These are phyloP conservation scores for Cucurbita maxima DNA, from an alignment of 306 rosid genomes.

Conservation along the genomic window DNA sequence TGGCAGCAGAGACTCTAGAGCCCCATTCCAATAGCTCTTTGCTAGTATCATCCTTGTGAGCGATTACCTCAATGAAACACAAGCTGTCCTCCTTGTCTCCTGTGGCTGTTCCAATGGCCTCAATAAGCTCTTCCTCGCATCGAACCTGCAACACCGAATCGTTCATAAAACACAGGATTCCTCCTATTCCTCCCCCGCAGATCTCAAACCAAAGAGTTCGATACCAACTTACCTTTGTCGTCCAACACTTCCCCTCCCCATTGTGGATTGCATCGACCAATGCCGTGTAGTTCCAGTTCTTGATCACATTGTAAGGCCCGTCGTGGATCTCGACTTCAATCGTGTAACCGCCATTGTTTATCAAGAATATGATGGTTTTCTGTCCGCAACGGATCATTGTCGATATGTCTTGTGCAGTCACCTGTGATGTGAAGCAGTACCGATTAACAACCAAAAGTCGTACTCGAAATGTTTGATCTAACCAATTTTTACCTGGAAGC, in stretches of 20 bases:
- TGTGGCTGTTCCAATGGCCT: slow-evolving; percentile 32
- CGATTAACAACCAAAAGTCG: background rate
- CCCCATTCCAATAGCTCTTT: slow-evolving; percentile 58
- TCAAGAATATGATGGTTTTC: slow-evolving; percentile 41
- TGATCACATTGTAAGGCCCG: slow-evolving; percentile 54
- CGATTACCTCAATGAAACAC: slow-evolving; percentile 51
- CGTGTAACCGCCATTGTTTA: slow-evolving; percentile 59
- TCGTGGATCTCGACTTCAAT: slow-evolving; percentile 63
- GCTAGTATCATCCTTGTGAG: slow-evolving; percentile 55
- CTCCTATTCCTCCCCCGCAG: background rate
- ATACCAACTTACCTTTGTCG: slow-evolving; percentile 34
- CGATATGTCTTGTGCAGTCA: slow-evolving; percentile 51
- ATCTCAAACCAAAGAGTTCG: too few relatives aligned
- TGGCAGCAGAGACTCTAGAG: slow-evolving; percentile 31
- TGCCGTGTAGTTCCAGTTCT: slow-evolving; percentile 56
- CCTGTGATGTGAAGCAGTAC: slow-evolving; percentile 8
- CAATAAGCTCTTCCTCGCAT: slow-evolving; percentile 46
- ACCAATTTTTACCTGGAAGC: slow-evolving; percentile 34
- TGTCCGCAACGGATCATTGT: slow-evolving; percentile 46
- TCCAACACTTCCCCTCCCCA: slow-evolving; percentile 69
- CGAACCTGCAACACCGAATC: slow-evolving; percentile 16
- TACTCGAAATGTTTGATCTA: background rate
- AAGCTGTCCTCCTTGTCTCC: slow-evolving; percentile 29
- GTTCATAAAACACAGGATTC: background rate
- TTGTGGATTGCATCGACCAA: slow-evolving; percentile 52